Conservation (phyloP, 768 basidiomycete genomes). For the Leccinum boreale region DNA sequence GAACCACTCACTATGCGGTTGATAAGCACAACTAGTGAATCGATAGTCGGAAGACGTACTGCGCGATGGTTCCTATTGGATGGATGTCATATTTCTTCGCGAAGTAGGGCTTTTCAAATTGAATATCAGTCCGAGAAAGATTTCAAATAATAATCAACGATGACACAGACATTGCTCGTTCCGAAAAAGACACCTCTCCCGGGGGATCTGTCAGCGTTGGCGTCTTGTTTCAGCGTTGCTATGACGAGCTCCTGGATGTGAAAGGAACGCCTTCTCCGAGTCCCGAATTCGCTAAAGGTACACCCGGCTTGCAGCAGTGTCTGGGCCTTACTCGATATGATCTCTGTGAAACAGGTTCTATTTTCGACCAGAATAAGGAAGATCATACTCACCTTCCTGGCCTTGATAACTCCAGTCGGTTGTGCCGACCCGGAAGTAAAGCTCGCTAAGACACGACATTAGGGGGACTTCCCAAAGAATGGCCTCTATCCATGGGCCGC, state of each 20-base stretch:
- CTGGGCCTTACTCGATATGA: constrained; percentile 69
- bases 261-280: constrained; percentile 74
- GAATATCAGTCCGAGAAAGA: not conserved
- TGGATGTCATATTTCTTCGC: constrained; percentile 67
- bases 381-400: constrained; percentile 58
- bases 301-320: constrained; percentile 62
- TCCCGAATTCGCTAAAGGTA: constrained; percentile 82
- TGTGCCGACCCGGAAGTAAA: constrained; percentile 72
- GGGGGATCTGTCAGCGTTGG: constrained; percentile 51
- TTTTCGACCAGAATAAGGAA: not conserved
- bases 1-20: constrained; percentile 71
- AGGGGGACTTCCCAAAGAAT: constrained; percentile 97
- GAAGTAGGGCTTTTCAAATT: constrained; percentile 63
- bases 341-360: constrained; percentile 41
- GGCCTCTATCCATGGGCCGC: constrained; percentile 75
- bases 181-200: constrained; percentile 53
- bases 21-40: constrained; percentile 3
- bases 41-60: constrained; percentile 48
- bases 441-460: constrained; percentile 89
- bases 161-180: constrained; percentile 77
- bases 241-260: constrained; percentile 77
- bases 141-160: not conserved
- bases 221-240: constrained; percentile 61
- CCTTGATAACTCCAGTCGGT: constrained; percentile 86
- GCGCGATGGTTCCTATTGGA: constrained; percentile 81